Base-by-base conservation (phyloP, 2,329 filamentous ascomycete genomes). In the Colletotrichum siamense region DNA sequence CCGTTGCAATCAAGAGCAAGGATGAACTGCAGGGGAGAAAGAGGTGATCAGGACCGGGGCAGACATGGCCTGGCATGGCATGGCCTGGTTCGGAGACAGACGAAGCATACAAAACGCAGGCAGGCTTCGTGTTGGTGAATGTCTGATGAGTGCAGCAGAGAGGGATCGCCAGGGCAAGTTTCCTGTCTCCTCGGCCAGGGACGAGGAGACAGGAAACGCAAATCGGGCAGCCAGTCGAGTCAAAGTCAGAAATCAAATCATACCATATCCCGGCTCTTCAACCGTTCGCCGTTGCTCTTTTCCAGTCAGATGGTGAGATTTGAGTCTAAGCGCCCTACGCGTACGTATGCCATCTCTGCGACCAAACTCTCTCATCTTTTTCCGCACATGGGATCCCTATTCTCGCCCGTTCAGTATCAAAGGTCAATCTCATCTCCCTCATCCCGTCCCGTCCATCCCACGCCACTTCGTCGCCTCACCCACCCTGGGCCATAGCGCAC, bases 151-250 rank as follows among this genome's bases (percentile, higher is more conserved):
- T 49, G 26, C 28, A 22, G 62, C 24, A 22, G 22, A 64, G 22
- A 30, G 24, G 24, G 69, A 75, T 75, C 57, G 44, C 57, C 69
- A 67, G 69, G 69, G 69, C 55, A 72, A 30, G n/a, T n/a, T n/a
- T n/a, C n/a, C n/a, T n/a, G n/a, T n/a, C n/a, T n/a, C n/a, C n/a
- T n/a, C n/a, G n/a, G n/a, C n/a, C n/a, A n/a, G n/a, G n/a, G n/a
- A n/a, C n/a, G n/a, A n/a, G n/a, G n/a, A n/a, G 16, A 24, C n/a
- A 62, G 8, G 9, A 34, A 34, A 32, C 28, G 28, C 59, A 9
- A n/a, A 61, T 61, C 26, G 8, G 28, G 26, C 26, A 26, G 28
- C 8, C 26, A 4, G 12, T 62, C 59, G 59, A 62, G 59, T 34
- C 59, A 62, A 62, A 34, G 6, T 15, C 18, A 62, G 26, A 59